Evolutionary conservation across 345 rosid genomes (phyloP), one percentile per base, ranked within the genome.

Genomic region (Populus alba): DNA sequence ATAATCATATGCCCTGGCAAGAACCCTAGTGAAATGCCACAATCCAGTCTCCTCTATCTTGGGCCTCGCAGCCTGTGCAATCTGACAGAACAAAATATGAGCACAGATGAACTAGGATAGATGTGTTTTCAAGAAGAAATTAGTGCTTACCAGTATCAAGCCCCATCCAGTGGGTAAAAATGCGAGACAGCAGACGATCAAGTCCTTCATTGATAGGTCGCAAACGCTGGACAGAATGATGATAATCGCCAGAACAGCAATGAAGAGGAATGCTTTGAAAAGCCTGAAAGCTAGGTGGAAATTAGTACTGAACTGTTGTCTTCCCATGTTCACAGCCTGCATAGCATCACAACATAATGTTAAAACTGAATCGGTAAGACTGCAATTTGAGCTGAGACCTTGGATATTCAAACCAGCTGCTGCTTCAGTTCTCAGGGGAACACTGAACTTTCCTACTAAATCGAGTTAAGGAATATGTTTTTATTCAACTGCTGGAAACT

Each of bases 121-220:
- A 47, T 47, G 53, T 47, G 18, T 47, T 47, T 47, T 0, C 53
- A 12, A 4, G 53, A 47, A 47, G 10, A 47, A 47, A 3, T 47
- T 3, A 47, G 62, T 29, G 43, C 87, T 83, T 87, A 95, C 99
- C 98, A 95, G 76, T 86, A 93, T 85, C 74, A 95, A 85, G 76
- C 99, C 98, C 99, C 99, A 95, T 72, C 97, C 99, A 0, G 99
- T 95, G 6, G 99, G 99, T 81, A 93, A 73, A 81, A 95, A 95
- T 3, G 98, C 99, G 67, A 95, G 86, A 84, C 93, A 87, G 85
- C 98, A 93, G 70, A 93, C 91, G 1, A 92, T 68, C 73, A 95
- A 77, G 78, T 95, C 99, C 87, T 81, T 93, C 70, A 77, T 62
- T 8, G 98, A 95, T 16, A 95, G 83, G 74, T 95, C 81, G 47